phyloP scores from a whole-genome alignment of 116 monocot species.

The Phalaenopsis hybrid region DNA sequence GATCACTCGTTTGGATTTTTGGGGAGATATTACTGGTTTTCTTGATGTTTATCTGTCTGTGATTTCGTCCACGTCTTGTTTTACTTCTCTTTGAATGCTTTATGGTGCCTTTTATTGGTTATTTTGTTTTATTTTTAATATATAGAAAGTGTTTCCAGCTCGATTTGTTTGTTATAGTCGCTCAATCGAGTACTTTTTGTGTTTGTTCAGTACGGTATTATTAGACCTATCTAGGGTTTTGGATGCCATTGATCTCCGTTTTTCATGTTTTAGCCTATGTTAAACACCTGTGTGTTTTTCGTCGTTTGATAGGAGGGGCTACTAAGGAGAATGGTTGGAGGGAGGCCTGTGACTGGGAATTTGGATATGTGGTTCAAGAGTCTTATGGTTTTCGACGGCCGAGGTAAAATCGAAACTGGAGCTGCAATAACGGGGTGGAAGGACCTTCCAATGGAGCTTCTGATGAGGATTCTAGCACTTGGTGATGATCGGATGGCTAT shows the following conservation, averaged over 20 bases:
- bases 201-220: background rate
- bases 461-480: slow-evolving; percentile 32
- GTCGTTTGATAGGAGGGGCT: background rate
- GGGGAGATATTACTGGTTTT: background rate
- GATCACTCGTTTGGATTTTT: background rate
- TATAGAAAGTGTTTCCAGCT: background rate
- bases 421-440: slow-evolving; percentile 42
- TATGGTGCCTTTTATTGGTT: background rate
- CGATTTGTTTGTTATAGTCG: background rate
- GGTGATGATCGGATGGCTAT: slow-evolving; percentile 36
- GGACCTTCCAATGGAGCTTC: slow-evolving; percentile 58
- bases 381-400: slow-evolving; percentile 31
- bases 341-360: slow-evolving; percentile 22
- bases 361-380: slow-evolving; percentile 41
- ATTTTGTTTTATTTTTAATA: background rate
- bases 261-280: no score
- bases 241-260: background rate
- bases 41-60: background rate
- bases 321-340: slow-evolving; percentile 28
- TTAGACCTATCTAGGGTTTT: background rate
- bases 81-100: background rate
- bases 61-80: background rate
- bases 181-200: background rate
- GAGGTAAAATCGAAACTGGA: slow-evolving; percentile 23
- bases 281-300: no score